A percentile compares a stretch with the other conserved stretches of the same genome.
phyloP scores from a whole-genome alignment of 305 asterid species.

The Plantago coronopus region DNA sequence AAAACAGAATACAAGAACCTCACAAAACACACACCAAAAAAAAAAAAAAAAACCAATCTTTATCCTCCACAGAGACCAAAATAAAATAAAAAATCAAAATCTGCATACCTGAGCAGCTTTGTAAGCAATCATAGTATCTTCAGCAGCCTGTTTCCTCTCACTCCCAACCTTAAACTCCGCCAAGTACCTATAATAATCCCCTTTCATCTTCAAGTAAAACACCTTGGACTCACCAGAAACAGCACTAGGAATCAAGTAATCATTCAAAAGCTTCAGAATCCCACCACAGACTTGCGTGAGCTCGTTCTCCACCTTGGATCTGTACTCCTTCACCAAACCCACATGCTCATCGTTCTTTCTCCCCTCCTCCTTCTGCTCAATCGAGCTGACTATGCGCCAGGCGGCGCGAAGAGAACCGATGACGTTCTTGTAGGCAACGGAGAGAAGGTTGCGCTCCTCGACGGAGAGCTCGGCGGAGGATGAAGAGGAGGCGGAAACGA shows the following conservation, averaged over 20 bases:
- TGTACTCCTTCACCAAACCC: constrained; percentile 49
- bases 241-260: constrained; percentile 42
- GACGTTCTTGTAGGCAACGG: constrained; percentile 73
- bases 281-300: constrained; percentile 54
- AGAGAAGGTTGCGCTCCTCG: constrained; percentile 66
- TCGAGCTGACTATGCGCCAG: constrained; percentile 61
- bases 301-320: constrained; percentile 61
- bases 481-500: constrained; percentile 31
- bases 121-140: constrained; percentile 56
- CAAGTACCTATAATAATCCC: constrained; percentile 55
- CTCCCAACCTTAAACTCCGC: constrained; percentile 57
- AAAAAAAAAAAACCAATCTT: neutral
- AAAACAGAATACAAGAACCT: too few species aligned
- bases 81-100: too few species aligned
- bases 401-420: constrained; percentile 69
- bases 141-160: constrained; percentile 63
- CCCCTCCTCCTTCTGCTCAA: constrained; percentile 67
- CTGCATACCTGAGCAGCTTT: constrained; percentile 74
- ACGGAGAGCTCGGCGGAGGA: constrained; percentile 45
- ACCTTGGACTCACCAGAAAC: constrained; percentile 51
- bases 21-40: neutral
- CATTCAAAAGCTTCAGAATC: constrained; percentile 38
- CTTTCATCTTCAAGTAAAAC: constrained; percentile 68
- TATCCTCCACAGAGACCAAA: too few species aligned
- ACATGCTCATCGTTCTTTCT: constrained; percentile 70